These are phyloP conservation scores for Diaporthe citrichinensis DNA, from an alignment of 2,329 filamentous ascomycete species.

Conservation along the genomic window DNA sequence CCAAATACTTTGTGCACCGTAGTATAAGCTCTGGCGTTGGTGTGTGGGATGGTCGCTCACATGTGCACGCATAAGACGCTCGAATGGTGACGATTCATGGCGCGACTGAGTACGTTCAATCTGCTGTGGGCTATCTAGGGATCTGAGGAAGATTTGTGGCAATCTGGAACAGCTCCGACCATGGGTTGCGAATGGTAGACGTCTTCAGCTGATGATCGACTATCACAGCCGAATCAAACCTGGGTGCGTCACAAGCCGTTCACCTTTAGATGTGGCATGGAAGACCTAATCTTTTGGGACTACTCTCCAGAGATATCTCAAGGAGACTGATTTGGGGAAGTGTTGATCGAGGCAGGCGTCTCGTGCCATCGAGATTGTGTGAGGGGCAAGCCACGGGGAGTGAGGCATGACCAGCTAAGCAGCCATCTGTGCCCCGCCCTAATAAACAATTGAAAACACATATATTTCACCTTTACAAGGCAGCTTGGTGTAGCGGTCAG, in stretches of 20 bases:
- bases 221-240: not conserved
- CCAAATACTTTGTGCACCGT: no score
- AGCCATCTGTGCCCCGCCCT: not conserved
- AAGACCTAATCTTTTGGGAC: no score
- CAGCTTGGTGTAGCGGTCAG: conserved; percentile 32
- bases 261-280: not conserved
- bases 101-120: no score
- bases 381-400: not conserved
- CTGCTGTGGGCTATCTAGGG: no score
- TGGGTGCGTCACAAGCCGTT: not conserved
- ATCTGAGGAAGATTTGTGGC: not conserved
- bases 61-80: no score
- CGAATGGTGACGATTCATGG: no score
- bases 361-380: not conserved
- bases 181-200: not conserved
- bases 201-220: no score
- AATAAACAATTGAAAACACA: not conserved
- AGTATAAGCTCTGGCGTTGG: no score
- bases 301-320: no score
- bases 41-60: no score
- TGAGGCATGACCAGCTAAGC: not conserved
- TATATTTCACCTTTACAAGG: not conserved
- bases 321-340: no score
- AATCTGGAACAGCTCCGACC: not conserved
- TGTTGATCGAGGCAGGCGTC: not conserved